Evolutionary conservation across 805 yeast species (phyloP), one percentile per base, ranked within the genome.

Genomic region (Geotrichum ghanense): DNA sequence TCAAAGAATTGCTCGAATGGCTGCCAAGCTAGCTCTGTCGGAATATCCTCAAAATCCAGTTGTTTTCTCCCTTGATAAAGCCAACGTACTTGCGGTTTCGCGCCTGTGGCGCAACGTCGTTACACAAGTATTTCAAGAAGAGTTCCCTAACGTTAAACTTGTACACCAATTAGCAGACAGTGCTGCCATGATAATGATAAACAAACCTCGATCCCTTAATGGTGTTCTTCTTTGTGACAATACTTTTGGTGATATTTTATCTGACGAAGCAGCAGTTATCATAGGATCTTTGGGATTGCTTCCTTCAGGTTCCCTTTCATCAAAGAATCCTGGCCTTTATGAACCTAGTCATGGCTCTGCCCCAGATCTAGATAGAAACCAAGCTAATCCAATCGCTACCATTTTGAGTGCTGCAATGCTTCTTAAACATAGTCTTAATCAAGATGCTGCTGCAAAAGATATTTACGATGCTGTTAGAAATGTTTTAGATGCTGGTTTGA

Each of bases 291-390:
- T 86, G 53, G 95, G 95, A 53, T 74, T 86, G 55, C 73, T 88
- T 52, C 95, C 95, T 45, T 83, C 92, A 49, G 89, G 95, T 2
- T 87, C 95, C 12, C 73, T 86, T 62, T 89, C 95, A 3, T 84
- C 95, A 14, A 71, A 73, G 43, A 95, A 95, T 1, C 83, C 87
- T 61, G 95, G 95, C 50, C 70, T 86, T 55, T 87, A 87, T 62
- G 95, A 86, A 67, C 95, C 95, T 56, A 86, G 95, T 59, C 95
- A 86, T 61, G 95, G 95, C 40, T 82, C 92, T 43, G 95, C 95
- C 27, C 95, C 95, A 46, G 95, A 86, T 63, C 77, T 86, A 59
- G 79, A 78, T 45, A 70, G 67, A 49, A 82, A 83, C 58, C 80
- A 81, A 64, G 95, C 85, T 41, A 86, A 86, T 66, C 95, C 95